phyloP scores from a whole-genome alignment of 2,329 filamentous ascomycete species.

The Phyllosticta ampelicida region DNA sequence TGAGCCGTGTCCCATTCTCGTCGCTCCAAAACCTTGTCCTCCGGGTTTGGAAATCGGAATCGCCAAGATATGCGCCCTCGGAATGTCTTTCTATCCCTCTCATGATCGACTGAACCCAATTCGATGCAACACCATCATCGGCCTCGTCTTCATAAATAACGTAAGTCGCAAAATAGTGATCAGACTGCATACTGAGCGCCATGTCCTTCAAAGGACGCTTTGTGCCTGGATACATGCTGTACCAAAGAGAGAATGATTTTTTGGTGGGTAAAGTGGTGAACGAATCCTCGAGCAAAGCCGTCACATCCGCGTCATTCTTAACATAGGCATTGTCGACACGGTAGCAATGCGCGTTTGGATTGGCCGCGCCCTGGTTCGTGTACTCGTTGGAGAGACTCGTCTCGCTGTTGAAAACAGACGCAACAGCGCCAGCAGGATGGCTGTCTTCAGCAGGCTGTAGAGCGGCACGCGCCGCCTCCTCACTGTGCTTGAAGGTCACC shows the following conservation, averaged over 20 bases:
- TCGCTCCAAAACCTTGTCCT: slow-evolving; percentile 40
- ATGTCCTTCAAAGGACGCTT: slow-evolving; percentile 36
- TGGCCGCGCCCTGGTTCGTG: slow-evolving; percentile 33
- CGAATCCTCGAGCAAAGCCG: slow-evolving; percentile 30
- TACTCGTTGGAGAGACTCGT: slow-evolving; percentile 36
- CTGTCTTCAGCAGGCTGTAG: slow-evolving; percentile 29
- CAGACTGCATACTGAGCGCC: slow-evolving; percentile 45
- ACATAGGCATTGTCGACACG: slow-evolving; percentile 43
- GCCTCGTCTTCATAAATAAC: slow-evolving; percentile 38
- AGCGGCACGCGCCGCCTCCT: slow-evolving; percentile 25
- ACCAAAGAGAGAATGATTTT: slow-evolving; percentile 9
- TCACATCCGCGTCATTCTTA: slow-evolving; percentile 36
- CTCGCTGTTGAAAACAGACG: slow-evolving; percentile 29
- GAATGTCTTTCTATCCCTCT: slow-evolving; percentile 29
- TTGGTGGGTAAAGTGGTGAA: slow-evolving; percentile 5
- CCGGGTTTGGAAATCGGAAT: slow-evolving; percentile 42
- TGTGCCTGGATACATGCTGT: slow-evolving; percentile 29
- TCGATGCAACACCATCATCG: slow-evolving; percentile 35
- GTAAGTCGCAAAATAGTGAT: slow-evolving; percentile 48
- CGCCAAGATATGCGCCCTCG: slow-evolving; percentile 44
- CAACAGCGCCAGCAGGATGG: slow-evolving; percentile 28
- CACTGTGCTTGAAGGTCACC: slow-evolving; percentile 31
- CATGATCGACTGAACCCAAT: slow-evolving; percentile 34
- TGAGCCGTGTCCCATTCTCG: slow-evolving; percentile 32
- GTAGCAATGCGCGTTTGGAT: slow-evolving; percentile 41